These are phyloP conservation scores for Clarkia xantiana DNA, from an alignment of 345 rosid species.

Conservation along the genomic window DNA sequence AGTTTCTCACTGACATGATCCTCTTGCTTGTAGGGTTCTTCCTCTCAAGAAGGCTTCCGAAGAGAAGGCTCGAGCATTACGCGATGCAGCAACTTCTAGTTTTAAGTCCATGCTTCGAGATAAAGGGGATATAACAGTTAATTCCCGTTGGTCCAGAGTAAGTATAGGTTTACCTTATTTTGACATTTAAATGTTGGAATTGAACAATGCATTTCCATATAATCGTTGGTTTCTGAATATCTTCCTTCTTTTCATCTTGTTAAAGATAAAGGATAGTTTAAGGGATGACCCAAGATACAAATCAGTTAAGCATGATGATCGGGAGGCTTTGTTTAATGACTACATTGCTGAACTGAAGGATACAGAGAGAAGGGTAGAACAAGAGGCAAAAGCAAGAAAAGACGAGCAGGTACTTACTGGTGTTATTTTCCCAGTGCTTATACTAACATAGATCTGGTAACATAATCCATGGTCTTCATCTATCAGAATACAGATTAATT, in stretches of 20 bases:
- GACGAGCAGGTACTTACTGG: conserved; percentile 63
- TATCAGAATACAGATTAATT: neutral
- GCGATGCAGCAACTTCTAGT: conserved; percentile 49
- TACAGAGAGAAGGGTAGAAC: conserved; percentile 45
- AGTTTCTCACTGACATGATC: conserved; percentile 1
- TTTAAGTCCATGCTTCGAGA: conserved; percentile 80
- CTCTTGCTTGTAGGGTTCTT: conserved; percentile 45
- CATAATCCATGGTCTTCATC: neutral
- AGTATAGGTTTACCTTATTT: conserved; percentile 1
- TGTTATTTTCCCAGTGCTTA: no score
- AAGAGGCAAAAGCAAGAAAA: conserved; percentile 47
- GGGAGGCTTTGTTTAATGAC: conserved; percentile 70
- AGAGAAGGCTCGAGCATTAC: conserved; percentile 63
- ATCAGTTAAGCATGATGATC: conserved; percentile 60
- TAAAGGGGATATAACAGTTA: conserved; percentile 42
- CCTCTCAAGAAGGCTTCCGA: conserved; percentile 62
- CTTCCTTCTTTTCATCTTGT: conserved; percentile 6
- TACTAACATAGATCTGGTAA: no score
- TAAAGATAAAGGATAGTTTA: conserved; percentile 73
- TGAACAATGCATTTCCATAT: neutral
- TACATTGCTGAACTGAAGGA: conserved; percentile 66
- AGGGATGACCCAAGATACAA: conserved; percentile 80
- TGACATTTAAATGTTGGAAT: no score
- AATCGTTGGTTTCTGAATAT: neutral
- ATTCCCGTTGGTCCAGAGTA: conserved; percentile 92